Evolutionary conservation across 2,329 filamentous ascomycete genomes (phyloP), one percentile per base, ranked within the genome.

Genomic region (Penicillium brasilianum): DNA sequence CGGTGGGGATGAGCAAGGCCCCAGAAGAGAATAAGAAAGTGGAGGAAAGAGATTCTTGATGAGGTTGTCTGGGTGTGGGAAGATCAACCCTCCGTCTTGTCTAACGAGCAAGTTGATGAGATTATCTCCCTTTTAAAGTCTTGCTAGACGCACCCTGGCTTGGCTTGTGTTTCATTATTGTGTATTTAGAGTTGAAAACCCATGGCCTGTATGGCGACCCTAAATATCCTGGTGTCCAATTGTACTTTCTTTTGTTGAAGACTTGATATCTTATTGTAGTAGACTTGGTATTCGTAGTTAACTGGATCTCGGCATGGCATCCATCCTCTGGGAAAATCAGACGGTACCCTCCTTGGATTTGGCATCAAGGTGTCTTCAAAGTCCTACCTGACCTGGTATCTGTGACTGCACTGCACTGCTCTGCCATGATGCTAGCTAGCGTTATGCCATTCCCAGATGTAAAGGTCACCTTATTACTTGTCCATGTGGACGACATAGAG

Each of bases 171-270:
- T 73, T 74, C 71, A 74, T 71, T 75, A 76, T 74, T 76, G 73
- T 73, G 74, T 74, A 76, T 76, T 74, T 76, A 76, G 74, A 75
- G 72, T 73, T 72, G 64, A 72, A 74, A 76, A 74, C 71, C 57
- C 72, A 74, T 74, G 71, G 74, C 72, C 72, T 62, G 62, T 58
- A 63, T 67, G 65, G 65, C 72, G 67, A 70, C 71, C 69, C 72
- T 62, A 62, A 70, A 74, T 74, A 74, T 69, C 71, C 68, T 67
- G 61, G 60, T 65, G 73, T 68, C 69, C 68, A 67, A 66, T 63
- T 66, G 62, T 62, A 64, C 67, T 68, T 70, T 63, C 61, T 69
- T 69, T 69, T 44, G 41, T 55, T 55, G 52, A 20, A 50, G 16
- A 5, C 32, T 49, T 11, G 25, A 8, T 16, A 1, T 46, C 2